Base-by-base conservation (phyloP, 2,329 filamentous ascomycete genomes). In the Phyllosticta citriasiana region DNA sequence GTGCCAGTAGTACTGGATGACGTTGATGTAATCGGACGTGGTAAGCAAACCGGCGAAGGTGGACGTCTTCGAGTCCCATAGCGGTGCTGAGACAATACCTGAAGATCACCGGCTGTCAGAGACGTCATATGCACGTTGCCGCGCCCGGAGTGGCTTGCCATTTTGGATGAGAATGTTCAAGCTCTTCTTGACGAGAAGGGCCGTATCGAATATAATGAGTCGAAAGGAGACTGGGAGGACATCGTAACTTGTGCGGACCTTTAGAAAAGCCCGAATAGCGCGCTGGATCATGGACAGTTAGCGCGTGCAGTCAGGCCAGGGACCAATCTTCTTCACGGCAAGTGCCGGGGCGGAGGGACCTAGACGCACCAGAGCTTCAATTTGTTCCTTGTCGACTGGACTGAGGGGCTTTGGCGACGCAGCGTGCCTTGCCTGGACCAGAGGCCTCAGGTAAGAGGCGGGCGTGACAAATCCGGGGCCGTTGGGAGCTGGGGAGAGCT, bases 1-100 rank as follows among this genome's bases (percentile, higher is more conserved):
- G 75, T 97, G 92, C 81, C 91, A 97, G 79, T 99, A 97, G 77
- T 99, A 99, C 74, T 97, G 93, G 51, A 99, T 96, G 62, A 99
- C 88, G 71, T 99, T 99, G 77, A 99, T 95, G 74, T 94, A 99
- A 77, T 99, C 94, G 64, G 91, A 96, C 65, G 91, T 94, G 27
- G 94, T 99, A 66, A 99, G 82, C 56, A 99, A 84, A 50, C 94
- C 94, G 51, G 93, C 94, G 75, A 97, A 99, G 40, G 88, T 91
- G 26, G 92, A 96, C 3, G 87, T 89, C 66, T 89, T 88, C 26
- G 93, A 97, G 75, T 99, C 92, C 94, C 94, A 99, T 66, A 99
- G 80, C 57, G 94, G 94, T 58, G 94, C 94, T 30, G 94, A 99
- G 61, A 99, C 94, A 72, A 99, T 99, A 71, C 90, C 93, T 97